These are phyloP conservation scores for Marasmius sp. DNA, from an alignment of 1,284 basidiomycete genomes.

Conservation along the genomic window DNA sequence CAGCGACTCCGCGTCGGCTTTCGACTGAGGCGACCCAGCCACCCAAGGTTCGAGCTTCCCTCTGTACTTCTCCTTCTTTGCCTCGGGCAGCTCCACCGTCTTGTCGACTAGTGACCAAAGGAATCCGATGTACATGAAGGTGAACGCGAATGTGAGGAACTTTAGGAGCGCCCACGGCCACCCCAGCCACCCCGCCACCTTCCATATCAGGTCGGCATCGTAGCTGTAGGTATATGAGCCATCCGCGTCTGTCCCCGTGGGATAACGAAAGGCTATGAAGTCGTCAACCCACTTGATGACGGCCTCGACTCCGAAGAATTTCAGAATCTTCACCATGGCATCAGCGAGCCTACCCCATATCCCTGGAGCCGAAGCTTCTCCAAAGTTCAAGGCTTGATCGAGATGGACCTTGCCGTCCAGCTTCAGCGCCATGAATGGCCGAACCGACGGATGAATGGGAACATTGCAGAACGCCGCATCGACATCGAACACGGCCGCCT, in stretches of 20 bases:
- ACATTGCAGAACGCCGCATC: too few relatives aligned
- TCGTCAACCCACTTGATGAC: constrained; percentile 38
- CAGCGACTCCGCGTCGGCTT: neutral
- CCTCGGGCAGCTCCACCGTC: constrained; percentile 24
- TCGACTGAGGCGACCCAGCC: neutral
- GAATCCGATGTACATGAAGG: too few relatives aligned
- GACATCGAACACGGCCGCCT: constrained; percentile 28
- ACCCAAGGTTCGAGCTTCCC: neutral
- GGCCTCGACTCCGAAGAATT: constrained; percentile 13
- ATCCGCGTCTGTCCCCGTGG: neutral
- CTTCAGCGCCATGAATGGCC: constrained; percentile 22
- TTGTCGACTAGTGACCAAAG: constrained; percentile 29
- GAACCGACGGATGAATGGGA: constrained; percentile 26
- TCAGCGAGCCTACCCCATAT: constrained; percentile 34
- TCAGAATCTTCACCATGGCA: constrained; percentile 18
- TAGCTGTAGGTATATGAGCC: constrained; percentile 9
- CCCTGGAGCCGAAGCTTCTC: constrained; percentile 24
- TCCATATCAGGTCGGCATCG: constrained; percentile 16
- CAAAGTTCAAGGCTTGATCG: constrained; percentile 29
- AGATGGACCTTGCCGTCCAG: constrained; percentile 19
- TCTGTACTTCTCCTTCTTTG: constrained; percentile 21
- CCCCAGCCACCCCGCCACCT: constrained; percentile 19
- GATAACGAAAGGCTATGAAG: constrained; percentile 26
- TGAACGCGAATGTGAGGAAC: constrained; percentile 31
- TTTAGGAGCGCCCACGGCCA: constrained; percentile 31